Conservation (phyloP, 2,329 filamentous ascomycete species). For the Knufia fluminis region DNA sequence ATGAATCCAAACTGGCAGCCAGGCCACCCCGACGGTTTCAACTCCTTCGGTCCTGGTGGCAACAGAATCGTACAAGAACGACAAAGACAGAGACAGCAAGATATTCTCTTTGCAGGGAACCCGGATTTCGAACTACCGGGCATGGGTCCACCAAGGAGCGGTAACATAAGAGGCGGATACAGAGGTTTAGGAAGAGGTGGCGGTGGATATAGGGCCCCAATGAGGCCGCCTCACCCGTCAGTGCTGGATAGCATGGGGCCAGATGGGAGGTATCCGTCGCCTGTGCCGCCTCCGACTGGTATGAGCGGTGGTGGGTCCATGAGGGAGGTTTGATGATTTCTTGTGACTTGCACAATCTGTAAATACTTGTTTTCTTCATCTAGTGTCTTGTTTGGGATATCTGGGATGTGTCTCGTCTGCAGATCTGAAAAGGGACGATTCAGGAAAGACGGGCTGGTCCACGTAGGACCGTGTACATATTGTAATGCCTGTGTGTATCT, state of each 20-base stretch:
- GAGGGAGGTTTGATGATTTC: neutral
- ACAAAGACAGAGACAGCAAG: conserved; percentile 46
- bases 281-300: conserved; percentile 1
- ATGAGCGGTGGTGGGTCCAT: neutral
- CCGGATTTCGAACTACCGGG: conserved; percentile 73
- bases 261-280: conserved; percentile 7
- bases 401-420: too few species aligned
- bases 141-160: conserved; percentile 15
- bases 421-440: too few species aligned
- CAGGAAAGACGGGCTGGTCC: too few species aligned
- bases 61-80: neutral
- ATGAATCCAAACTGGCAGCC: conserved; percentile 82
- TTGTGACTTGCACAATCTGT: neutral
- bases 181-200: conserved; percentile 14
- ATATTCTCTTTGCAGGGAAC: conserved; percentile 67
- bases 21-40: conserved; percentile 30
- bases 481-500: too few species aligned
- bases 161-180: conserved; percentile 7
- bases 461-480: too few species aligned
- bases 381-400: too few species aligned
- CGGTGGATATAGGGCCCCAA: conserved; percentile 6
- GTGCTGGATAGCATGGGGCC: conserved; percentile 1
- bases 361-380: neutral
- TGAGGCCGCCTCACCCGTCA: conserved; percentile 6
- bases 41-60: conserved; percentile 32